Percentiles rank a stretch among this genome's conserved stretches.
phyloP scores from a whole-genome alignment of 805 yeast species.

The Saccharomycopsis babjevae region DNA sequence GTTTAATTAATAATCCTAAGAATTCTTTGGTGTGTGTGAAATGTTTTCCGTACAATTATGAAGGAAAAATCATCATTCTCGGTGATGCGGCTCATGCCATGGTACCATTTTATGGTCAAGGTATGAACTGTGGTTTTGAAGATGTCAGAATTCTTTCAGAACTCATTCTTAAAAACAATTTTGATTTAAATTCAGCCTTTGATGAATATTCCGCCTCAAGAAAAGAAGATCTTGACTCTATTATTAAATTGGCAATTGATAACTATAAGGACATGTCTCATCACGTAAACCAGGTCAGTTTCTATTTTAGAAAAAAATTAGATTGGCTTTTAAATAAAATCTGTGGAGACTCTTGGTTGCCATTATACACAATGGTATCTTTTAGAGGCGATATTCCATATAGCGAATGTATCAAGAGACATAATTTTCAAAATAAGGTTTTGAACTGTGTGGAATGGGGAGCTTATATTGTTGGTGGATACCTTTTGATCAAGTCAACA shows the following conservation, averaged over 20 bases:
- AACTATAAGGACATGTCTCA: constrained; percentile 85
- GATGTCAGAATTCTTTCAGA: constrained; percentile 65
- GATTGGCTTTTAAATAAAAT: constrained; percentile 55
- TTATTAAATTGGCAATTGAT: constrained; percentile 64
- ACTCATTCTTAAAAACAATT: constrained; percentile 30
- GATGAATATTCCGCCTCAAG: constrained; percentile 43
- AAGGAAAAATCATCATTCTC: constrained; percentile 53
- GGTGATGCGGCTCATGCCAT: constrained; percentile 96
- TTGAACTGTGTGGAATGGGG: constrained; percentile 24
- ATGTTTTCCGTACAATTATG: constrained; percentile 58
- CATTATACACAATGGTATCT: constrained; percentile 86
- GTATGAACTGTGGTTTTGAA: constrained; percentile 94
- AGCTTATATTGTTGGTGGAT: constrained; percentile 3
- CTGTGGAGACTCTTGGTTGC: constrained; percentile 63
- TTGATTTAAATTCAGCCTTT: constrained; percentile 41
- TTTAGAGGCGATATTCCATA: constrained; percentile 78
- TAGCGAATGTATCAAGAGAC: constrained; percentile 49
- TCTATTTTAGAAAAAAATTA: constrained; percentile 52
- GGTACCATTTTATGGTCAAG: constrained; percentile 98
- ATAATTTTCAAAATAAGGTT: constrained; percentile 44
- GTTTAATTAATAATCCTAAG: constrained; percentile 51
- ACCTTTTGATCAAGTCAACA: background rate
- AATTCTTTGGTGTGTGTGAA: constrained; percentile 70
- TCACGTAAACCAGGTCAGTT: constrained; percentile 53
- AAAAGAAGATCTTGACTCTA: constrained; percentile 61